Base-by-base conservation (phyloP, 345 rosid species). In the Orychophragmus violaceus region DNA sequence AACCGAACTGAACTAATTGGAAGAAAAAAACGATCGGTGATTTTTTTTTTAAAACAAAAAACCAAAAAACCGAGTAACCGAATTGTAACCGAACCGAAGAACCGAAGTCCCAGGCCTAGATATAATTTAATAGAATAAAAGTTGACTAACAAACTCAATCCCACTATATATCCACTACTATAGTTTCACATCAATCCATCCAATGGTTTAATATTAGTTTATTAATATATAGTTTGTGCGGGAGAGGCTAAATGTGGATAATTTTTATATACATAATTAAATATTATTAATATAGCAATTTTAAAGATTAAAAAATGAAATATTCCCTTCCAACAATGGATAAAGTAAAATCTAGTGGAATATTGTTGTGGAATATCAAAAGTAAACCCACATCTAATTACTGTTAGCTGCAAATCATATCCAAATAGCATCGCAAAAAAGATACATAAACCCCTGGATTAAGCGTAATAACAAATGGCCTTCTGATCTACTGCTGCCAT, bases 381-480 rank as follows among this genome's bases (percentile, higher is more conserved):
- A 64, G 50, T 54, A 54, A 64, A 56, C 58, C 32, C 25, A 48
- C 30, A 36, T 41, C 21, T 57, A 45, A 55, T 39, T 72, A 72
- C 71, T 66, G 77, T 74, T 51, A 58, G 13, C 18, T 8, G 27
- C 42, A 52, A 74, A 66, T 60, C 62, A 41, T 66, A 74, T 74
- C 58, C 48, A 66, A 25, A 66, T 17, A 59, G 37, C 14, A 60
- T 16, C 22, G 0, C 6, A 1, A 30, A n/a, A 39, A 73, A 17
- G 71, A 66, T 54, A 72, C 0, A 59, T 16, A 36, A 51, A 51
- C 62, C 63, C 67, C 56, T 66, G 70, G 1, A 19, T 23, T 27
- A n/a, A 49, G 66, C 21, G 14, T 64, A 36, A 32, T 21, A 27
- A 50, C 61, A 50, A 29, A 58, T 42, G 13, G 51, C 21, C 72